Evolutionary conservation across 2,329 filamentous ascomycete genomes (phyloP).

Genomic region (Aureobasidium sp.): DNA sequence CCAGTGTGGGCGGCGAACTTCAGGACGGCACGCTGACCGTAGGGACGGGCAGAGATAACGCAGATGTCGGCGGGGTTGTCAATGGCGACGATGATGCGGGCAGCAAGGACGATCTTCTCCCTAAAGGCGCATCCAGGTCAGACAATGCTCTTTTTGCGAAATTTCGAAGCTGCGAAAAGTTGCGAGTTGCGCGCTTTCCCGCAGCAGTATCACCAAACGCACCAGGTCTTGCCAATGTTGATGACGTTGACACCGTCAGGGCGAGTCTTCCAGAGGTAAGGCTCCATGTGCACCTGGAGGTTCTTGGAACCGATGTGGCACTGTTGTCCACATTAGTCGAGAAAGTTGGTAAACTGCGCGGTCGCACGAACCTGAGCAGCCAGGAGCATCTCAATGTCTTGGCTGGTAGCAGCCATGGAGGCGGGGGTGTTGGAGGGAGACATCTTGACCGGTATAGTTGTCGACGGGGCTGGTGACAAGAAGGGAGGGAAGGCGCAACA

Average conservation of each 20-base stretch:
- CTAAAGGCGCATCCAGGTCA: slow-evolving; percentile 40
- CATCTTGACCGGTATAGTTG: slow-evolving; percentile 58
- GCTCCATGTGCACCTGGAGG: slow-evolving; percentile 98
- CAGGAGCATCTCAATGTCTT: slow-evolving; percentile 99
- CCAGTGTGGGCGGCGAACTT: slow-evolving; percentile 99
- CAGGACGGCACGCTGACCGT: slow-evolving; percentile 98
- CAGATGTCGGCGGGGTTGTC: slow-evolving; percentile 99
- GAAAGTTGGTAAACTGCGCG: slow-evolving; percentile 41
- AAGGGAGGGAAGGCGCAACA: slow-evolving; percentile 10
- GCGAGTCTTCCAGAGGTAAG: slow-evolving; percentile 99
- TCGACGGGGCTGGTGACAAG: slow-evolving; percentile 18
- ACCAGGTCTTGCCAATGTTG: slow-evolving; percentile 99
- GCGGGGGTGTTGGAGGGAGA: slow-evolving; percentile 89
- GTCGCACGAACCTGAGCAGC: slow-evolving; percentile 49
- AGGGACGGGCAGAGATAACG: slow-evolving; percentile 98
- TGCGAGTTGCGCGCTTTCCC: not conserved
- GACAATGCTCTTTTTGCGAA: not conserved
- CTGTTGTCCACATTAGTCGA: slow-evolving; percentile 23
- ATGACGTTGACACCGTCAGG: slow-evolving; percentile 97
- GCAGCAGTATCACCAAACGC: slow-evolving; percentile 36
- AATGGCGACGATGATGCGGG: slow-evolving; percentile 96
- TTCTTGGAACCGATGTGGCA: slow-evolving; percentile 98
- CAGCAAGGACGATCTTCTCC: slow-evolving; percentile 99
- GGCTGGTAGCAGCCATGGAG: slow-evolving; percentile 90
- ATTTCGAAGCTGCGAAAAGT: slow-evolving; percentile 5